A percentile compares a stretch with the other conserved stretches of the same genome.
phyloP scores from a whole-genome alignment of 2,329 filamentous ascomycete genomes.

The Alternaria atra region DNA sequence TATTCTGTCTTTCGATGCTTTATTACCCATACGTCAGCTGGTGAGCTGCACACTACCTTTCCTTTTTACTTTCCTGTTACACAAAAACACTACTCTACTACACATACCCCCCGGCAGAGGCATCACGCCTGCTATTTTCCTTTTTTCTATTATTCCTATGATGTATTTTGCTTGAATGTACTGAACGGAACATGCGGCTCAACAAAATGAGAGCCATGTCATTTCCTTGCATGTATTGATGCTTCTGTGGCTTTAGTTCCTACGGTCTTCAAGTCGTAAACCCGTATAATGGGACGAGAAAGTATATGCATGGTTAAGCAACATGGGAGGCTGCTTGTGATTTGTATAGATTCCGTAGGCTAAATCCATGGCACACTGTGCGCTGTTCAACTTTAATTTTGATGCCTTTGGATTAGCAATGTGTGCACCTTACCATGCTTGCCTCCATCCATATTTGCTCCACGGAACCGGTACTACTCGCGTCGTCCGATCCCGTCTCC shows the following conservation, averaged over 20 bases:
- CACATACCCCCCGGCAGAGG: slow-evolving; percentile 5
- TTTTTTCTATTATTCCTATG: not conserved
- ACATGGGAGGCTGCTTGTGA: slow-evolving; percentile 8
- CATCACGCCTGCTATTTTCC: not conserved
- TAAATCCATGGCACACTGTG: slow-evolving; percentile 9
- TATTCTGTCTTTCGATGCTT: not conserved
- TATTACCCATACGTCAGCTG: slow-evolving; percentile 8
- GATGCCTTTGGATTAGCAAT: not conserved
- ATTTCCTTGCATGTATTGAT: not conserved
- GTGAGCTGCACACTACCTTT: slow-evolving; percentile 6
- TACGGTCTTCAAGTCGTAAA: not conserved
- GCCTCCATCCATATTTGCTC: not conserved
- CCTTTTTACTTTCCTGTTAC: slow-evolving; percentile 2
- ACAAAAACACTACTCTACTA: slow-evolving; percentile 3
- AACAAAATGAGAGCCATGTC: not conserved
- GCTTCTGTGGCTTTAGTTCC: not conserved
- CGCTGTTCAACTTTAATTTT: not conserved
- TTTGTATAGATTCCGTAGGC: slow-evolving; percentile 8
- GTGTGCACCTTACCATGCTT: not conserved
- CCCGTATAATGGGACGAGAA: slow-evolving; percentile 1
- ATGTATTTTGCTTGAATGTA: slow-evolving; percentile 2
- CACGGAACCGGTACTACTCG: not conserved
- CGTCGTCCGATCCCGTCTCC: not conserved
- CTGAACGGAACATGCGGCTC: not conserved
- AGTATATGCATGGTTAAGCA: not conserved